A percentile compares a stretch with the other conserved stretches of the same genome.
phyloP scores from a whole-genome alignment of 2,329 filamentous ascomycete species.

The Colletotrichum melonis region DNA sequence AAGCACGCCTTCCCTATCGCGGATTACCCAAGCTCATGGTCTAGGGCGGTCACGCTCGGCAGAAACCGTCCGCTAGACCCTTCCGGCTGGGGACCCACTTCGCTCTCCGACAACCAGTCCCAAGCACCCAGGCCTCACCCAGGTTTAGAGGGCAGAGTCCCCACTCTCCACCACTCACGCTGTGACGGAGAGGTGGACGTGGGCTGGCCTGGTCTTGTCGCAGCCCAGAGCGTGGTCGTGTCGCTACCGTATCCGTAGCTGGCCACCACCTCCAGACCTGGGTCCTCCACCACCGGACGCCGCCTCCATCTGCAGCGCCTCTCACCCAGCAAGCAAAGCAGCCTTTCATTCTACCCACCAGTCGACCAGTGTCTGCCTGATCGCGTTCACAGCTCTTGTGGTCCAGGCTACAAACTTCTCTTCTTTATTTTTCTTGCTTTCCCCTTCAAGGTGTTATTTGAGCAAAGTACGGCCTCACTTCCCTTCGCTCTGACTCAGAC shows the following conservation, averaged over 20 bases:
- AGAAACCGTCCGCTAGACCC: not conserved
- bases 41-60: constrained; percentile 13
- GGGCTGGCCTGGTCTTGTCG: not conserved
- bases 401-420: constrained; percentile 18
- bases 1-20: constrained; percentile 29
- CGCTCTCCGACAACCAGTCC: constrained; percentile 1
- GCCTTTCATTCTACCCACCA: constrained; percentile 9
- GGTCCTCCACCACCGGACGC: constrained; percentile 28
- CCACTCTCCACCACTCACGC: constrained; percentile 5
- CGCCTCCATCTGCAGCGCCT: constrained; percentile 26
- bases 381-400: constrained; percentile 11
- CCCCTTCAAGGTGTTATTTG: not conserved
- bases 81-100: constrained; percentile 5
- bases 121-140: constrained; percentile 9
- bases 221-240: not conserved
- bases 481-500: constrained; percentile 31
- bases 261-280: constrained; percentile 12
- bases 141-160: not conserved
- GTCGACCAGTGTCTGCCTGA: constrained; percentile 19
- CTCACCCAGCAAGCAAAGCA: constrained; percentile 3
- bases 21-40: constrained; percentile 6
- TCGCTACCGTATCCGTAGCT: not conserved
- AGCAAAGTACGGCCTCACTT: not conserved
- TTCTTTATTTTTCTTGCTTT: constrained; percentile 17
- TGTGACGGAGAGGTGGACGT: constrained; percentile 1